Base-by-base conservation (phyloP, 306 rosid genomes). In the Cicer cuneatum region DNA sequence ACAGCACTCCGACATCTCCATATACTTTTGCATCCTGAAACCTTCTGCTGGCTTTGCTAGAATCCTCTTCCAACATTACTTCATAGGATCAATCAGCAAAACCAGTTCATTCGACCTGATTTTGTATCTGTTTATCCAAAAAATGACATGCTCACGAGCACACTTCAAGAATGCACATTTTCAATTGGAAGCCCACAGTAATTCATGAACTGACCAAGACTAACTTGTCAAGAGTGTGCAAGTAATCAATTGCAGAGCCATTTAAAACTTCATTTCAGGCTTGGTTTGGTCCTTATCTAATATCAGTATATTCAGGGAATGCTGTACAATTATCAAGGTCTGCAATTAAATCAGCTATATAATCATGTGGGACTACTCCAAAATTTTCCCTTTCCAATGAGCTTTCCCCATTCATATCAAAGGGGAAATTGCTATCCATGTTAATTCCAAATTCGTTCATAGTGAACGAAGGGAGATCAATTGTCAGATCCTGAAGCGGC, bases 301-400 rank as follows among this genome's bases (percentile, higher is more conserved):
- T 81, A 84, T 90, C 96, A 0, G 84, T 79, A 69, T 74, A 88
- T 62, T 90, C 96, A 2, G 79, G 78, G 46, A 80, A 84, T 48
- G 56, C 61, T 53, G 81, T 80, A 71, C 77, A 87, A 70, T 88
- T 92, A 78, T 86, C 96, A 1, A 94, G 90, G 69, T 74, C 93
- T 33, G 89, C 84, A 70, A 87, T 78, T 57, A 87, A 75, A 61
- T 74, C 93, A 15, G 85, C 79, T 52, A 71, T 70, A 69, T 88
- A 88, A 11, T 70, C 57, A 79, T 89, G 87, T 9, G 87, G 84
- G 18, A 87, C 69, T 61, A 37, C 72, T 59, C 71, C 93, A 9
- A 58, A 65, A 84, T 48, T 54, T 49, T 79, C 92, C 49, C 13
- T 64, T 80, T 85, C 96, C 66, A 57, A 24, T 24, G 74, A 67